These are phyloP conservation scores for Mycocentrospora acerina DNA, from an alignment of 2,329 filamentous ascomycete genomes.

Conservation along the genomic window DNA sequence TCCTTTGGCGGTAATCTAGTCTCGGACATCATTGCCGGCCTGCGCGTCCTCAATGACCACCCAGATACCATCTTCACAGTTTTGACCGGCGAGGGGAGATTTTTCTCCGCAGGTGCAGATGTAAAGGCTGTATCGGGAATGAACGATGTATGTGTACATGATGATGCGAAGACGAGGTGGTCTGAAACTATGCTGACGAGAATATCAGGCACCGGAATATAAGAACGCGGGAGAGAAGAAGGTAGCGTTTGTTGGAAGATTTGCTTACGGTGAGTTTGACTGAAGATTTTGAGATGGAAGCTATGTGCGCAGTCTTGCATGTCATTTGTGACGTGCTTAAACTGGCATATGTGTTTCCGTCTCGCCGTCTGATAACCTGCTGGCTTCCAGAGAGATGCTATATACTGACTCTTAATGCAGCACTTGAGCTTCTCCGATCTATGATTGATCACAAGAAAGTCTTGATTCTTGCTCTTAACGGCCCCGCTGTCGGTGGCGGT, in stretches of 20 bases:
- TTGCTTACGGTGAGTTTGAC: slow-evolving; percentile 34
- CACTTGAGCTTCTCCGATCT: slow-evolving; percentile 44
- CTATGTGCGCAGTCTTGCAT: too few relatives aligned
- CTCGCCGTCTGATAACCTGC: too few relatives aligned
- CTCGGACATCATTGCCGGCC: slow-evolving; percentile 45
- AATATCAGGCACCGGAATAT: slow-evolving; percentile 1
- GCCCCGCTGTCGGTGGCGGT: slow-evolving; percentile 53
- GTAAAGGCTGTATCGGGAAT: slow-evolving; percentile 41
- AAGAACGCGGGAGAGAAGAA: slow-evolving; percentile 40
- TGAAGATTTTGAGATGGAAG: too few relatives aligned
- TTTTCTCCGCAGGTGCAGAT: slow-evolving; percentile 55
- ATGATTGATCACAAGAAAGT: slow-evolving; percentile 56
- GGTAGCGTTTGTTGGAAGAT: slow-evolving; percentile 25
- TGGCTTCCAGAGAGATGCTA: slow-evolving; percentile 3
- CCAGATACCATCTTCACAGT: slow-evolving; percentile 55
- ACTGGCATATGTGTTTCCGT: too few relatives aligned
- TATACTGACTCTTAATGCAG: slow-evolving; percentile 10
- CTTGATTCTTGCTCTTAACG: slow-evolving; percentile 54
- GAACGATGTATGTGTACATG: slow-evolving; percentile 9
- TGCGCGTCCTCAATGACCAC: slow-evolving; percentile 50
- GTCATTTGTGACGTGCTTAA: too few relatives aligned
- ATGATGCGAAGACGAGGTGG: slow-evolving; percentile 1
- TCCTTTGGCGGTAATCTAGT: slow-evolving; percentile 52
- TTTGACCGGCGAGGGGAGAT: slow-evolving; percentile 53
- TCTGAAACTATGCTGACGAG: too few relatives aligned